phyloP scores from a whole-genome alignment of 2,329 filamentous ascomycete species.

The Orbilia javanica region DNA sequence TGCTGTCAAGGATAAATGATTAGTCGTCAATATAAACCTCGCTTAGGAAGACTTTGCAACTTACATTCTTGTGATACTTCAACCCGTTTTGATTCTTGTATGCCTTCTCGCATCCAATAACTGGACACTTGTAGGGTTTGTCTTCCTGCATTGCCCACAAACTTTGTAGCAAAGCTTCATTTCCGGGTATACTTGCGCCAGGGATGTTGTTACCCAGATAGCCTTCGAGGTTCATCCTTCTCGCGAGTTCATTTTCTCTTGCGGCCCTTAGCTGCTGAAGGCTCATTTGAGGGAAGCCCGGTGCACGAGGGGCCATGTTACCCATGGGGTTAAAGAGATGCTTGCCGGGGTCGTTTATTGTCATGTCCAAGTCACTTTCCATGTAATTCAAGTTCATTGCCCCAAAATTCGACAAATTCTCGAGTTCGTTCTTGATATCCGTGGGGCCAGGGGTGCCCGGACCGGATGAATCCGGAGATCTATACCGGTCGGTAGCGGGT shows the following conservation, averaged over 20 bases:
- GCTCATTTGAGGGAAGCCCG: constrained; percentile 69
- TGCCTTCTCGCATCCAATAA: constrained; percentile 98
- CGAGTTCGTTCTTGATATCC: constrained; percentile 80
- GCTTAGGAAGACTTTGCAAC: constrained; percentile 61
- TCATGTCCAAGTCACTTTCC: constrained; percentile 69
- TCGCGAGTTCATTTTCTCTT: constrained; percentile 37
- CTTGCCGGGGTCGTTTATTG: constrained; percentile 65
- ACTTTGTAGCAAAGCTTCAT: constrained; percentile 64
- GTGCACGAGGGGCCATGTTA: constrained; percentile 44
- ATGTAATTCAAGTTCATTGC: constrained; percentile 73
- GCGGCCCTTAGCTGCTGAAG: constrained; percentile 73
- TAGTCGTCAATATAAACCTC: constrained; percentile 27
- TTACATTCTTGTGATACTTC: constrained; percentile 83
- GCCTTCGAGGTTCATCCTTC: constrained; percentile 64
- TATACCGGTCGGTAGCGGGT: constrained; percentile 63
- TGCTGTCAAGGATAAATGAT: constrained; percentile 68
- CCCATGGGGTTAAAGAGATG: constrained; percentile 61
- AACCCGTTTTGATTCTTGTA: constrained; percentile 99
- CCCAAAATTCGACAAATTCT: constrained; percentile 71
- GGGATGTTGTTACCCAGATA: constrained; percentile 63
- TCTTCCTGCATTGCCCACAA: constrained; percentile 80
- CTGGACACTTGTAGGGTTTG: constrained; percentile 96
- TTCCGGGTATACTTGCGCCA: constrained; percentile 53
- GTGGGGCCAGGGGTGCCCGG: constrained; percentile 72
- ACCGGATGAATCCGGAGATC: constrained; percentile 75